phyloP scores from a whole-genome alignment of 768 basidiomycete species.

The Boletus coccyginus region DNA sequence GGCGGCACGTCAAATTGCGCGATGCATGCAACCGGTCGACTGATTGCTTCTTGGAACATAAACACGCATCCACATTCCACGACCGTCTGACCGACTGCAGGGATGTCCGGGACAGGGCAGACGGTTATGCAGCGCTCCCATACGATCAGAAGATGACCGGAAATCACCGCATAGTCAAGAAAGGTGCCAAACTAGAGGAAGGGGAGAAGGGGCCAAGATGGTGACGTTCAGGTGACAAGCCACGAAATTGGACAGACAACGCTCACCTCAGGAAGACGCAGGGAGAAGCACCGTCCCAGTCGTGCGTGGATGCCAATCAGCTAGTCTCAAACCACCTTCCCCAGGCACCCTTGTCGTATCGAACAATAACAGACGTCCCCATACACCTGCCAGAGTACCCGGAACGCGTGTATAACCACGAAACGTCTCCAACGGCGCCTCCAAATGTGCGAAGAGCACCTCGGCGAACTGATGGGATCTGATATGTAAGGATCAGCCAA shows the following conservation, averaged over 20 bases:
- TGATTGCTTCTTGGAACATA: conserved; percentile 24
- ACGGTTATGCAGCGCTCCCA: conserved; percentile 30
- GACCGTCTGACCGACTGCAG: conserved; percentile 17
- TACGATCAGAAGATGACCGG: conserved; percentile 21
- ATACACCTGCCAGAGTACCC: conserved; percentile 24
- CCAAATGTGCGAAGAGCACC: conserved; percentile 17
- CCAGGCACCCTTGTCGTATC: conserved; percentile 20
- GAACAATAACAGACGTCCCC: conserved; percentile 21
- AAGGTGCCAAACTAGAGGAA: conserved; percentile 21
- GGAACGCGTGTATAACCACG: conserved; percentile 24
- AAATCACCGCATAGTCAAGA: conserved; percentile 25
- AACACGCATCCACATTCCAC: conserved; percentile 25
- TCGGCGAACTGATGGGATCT: conserved; percentile 18
- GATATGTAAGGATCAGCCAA: not conserved
- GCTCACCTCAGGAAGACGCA: conserved; percentile 20
- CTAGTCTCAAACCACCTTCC: conserved; percentile 24
- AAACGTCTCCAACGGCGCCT: conserved; percentile 22
- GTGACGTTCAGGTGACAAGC: not conserved
- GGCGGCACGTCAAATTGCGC: no score
- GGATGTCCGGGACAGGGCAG: conserved; percentile 21
- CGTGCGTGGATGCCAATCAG: conserved; percentile 26
- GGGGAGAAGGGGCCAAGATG: not conserved
- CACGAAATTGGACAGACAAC: not conserved
- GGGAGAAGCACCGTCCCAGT: conserved; percentile 27
- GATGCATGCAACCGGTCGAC: conserved; percentile 22